Evolutionary conservation across 345 rosid species (phyloP).

Genomic region (Camelina laxa): DNA sequence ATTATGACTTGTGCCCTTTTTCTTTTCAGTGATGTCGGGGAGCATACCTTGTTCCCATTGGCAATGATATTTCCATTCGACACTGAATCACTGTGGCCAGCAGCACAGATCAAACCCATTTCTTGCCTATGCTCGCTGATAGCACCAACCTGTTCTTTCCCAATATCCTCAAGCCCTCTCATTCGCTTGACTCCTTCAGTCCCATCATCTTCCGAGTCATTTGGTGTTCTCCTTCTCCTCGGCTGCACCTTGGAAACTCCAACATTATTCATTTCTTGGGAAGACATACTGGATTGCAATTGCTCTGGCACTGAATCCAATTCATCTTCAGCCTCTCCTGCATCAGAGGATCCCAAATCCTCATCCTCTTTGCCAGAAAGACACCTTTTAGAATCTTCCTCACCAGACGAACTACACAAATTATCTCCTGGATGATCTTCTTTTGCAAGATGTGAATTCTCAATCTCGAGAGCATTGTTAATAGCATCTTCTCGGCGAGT

Average conservation of each 20-base stretch:
- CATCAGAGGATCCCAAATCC: conserved; percentile 47
- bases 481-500: conserved; percentile 97
- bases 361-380: conserved; percentile 58
- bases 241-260: conserved; percentile 58
- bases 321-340: conserved; percentile 49
- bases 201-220: conserved; percentile 99
- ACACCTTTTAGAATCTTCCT: conserved; percentile 59
- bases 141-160: conserved; percentile 52
- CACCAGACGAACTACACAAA: conserved; percentile 47
- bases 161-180: conserved; percentile 98
- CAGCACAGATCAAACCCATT: conserved; percentile 45
- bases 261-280: conserved; percentile 59
- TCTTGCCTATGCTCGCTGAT: conserved; percentile 49
- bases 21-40: conserved; percentile 55
- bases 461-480: conserved; percentile 89
- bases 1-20: conserved; percentile 71
- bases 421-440: conserved; percentile 49
- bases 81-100: conserved; percentile 51
- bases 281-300: conserved; percentile 71
- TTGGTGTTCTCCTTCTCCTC: conserved; percentile 88
- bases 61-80: conserved; percentile 54
- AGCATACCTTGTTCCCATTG: conserved; percentile 56
- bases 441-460: conserved; percentile 69
- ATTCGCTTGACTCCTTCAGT: conserved; percentile 88
- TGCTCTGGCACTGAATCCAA: conserved; percentile 64